These are phyloP conservation scores for Ceratocystis alfenasii DNA, from an alignment of 2,329 filamentous ascomycete species.

Conservation along the genomic window DNA sequence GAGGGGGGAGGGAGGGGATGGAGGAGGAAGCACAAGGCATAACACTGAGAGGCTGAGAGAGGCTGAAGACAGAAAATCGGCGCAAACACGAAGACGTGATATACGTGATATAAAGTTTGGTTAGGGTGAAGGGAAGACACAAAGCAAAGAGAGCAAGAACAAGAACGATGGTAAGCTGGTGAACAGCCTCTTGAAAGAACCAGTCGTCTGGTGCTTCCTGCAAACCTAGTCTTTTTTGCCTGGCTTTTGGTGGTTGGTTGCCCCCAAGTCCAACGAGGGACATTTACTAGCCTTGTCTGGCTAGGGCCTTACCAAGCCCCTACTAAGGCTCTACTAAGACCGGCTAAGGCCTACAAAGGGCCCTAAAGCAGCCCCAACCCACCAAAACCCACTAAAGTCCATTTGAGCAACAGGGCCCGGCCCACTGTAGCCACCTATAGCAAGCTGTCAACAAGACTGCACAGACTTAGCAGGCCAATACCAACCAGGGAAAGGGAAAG, in stretches of 20 bases:
- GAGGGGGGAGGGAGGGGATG: no score
- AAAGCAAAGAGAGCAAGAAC: background rate
- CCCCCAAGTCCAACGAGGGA: background rate
- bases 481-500: background rate
- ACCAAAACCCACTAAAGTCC: background rate
- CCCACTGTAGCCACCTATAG: background rate
- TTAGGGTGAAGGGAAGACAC: background rate
- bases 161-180: background rate
- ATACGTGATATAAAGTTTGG: background rate
- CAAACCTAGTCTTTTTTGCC: background rate
- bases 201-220: background rate
- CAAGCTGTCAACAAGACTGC: background rate
- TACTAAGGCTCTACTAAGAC: background rate
- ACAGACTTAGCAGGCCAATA: background rate
- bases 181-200: background rate
- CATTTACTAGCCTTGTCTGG: background rate
- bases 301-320: background rate
- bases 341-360: background rate
- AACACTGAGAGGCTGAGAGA: background rate
- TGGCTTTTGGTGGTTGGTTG: background rate
- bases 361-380: background rate
- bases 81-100: background rate
- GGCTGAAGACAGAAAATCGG: background rate
- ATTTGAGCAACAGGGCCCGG: background rate
- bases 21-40: background rate